Evolutionary conservation across 352 stramenopile species (phyloP), one percentile per base, ranked within the genome.

Genomic region (Globisporangium radiosum): DNA sequence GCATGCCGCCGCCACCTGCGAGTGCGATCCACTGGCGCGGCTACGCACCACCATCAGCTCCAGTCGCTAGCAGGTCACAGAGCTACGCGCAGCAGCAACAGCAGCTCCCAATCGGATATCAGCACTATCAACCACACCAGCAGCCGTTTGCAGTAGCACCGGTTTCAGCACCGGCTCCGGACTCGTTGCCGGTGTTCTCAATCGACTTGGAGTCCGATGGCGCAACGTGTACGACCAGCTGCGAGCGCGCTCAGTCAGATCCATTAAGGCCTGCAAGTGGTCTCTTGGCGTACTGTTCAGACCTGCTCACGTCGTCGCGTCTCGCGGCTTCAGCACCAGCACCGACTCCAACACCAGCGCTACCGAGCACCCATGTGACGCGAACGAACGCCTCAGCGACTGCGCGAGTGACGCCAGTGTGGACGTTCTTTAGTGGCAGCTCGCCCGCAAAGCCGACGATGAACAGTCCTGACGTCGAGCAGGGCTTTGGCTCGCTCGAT

Each of bases 251-350:
- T 4, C 43, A 47, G 5, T 3, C 13, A 7, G 43, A 47, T 11
- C 43, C 43, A 47, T 11, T 15, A 11, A 70, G 65, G 60, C 47
- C 52, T 33, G 61, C 68, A 0, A 56, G 58, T 45, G 57, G 52
- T 7, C 57, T 84, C 4, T 40, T 84, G n/a, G 62, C 75, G 10
- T 80, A 71, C 59, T 85, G 70, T 38, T 57, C 72, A 11, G 72
- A 80, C 50, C 44, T 85, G 0, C 56, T 81, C 25, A 60, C 66
- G 11, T 69, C 68, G 1, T 75, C 68, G 13, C 53, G 66, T 47
- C 7, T 59, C 44, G 33, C 64, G 36, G 7, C 48, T 8, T 54
- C 52, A 14, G 49, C n/a, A 17, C 43, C n/a, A 13, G 25, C 52
- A 44, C 25, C 63, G 5, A 5, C 43, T 47, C 11, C 10, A 47